Base-by-base conservation (phyloP, 2,329 filamentous ascomycete species). In the Fusarium sororula region DNA sequence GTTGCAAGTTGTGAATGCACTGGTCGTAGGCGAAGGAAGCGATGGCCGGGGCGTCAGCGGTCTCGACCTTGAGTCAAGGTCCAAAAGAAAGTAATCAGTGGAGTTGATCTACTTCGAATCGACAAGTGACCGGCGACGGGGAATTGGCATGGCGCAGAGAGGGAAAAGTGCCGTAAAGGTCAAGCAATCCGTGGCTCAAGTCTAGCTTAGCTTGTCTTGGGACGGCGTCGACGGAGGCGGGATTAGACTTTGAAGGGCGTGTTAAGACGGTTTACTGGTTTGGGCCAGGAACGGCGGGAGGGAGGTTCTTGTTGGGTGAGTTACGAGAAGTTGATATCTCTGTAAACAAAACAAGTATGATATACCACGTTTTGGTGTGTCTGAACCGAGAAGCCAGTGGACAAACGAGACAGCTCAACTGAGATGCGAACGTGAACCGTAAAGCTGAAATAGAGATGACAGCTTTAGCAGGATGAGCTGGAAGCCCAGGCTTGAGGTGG, bases 81-180 rank as follows among this genome's bases (percentile, higher is more conserved):
- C 72, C 53, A 47, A 58, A 54, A 64, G 47, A 47, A 70, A 60
- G 57, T 57, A 50, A 62, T 59, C 53, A 61, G 60, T 68, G 54
- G 62, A 61, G 59, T 75, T 73, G 65, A 61, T 70, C 47, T 68
- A 73, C 68, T 57, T 55, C 45, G 53, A 70, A 74, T 70, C 72
- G 72, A 73, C 72, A 73, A 73, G 65, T 70, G 65, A 74, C 70
- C 45, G 45, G 26, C 55, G 62, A 67, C 63, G 54, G 44, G 57
- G 61, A 65, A 77, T 69, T 62, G 63, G 75, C 75, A 77, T 77
- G 69, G 75, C 72, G 74, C 70, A 64, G 61, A 72, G 65, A 55
- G 53, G 58, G 51, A 50, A 44, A 74, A 61, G 61, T 75, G 67
- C 53, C 58, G 69, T 65, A 63, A 62, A 60, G 72, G 56, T 74